Evolutionary conservation across 2,329 filamentous ascomycete species (phyloP), one percentile per base, ranked within the genome.

Genomic region (Aureobasidium leucospermi): DNA sequence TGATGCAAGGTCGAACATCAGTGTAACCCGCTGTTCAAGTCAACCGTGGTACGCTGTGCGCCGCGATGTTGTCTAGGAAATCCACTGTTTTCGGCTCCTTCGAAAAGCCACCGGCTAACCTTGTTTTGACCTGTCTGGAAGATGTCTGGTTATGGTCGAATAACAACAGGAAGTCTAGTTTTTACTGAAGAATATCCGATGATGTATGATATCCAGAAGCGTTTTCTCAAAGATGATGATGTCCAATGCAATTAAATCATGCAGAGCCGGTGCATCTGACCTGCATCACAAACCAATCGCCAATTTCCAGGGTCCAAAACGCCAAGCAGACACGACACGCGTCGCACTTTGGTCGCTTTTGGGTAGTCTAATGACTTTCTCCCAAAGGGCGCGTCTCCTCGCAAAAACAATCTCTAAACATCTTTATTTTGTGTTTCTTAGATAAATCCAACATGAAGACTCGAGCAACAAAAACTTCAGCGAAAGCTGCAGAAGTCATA

Each of bases 381-480:
- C 13, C 6, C 16, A 15, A 45, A 28, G 4, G 23, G 31, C 56
- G 56, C 56, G 56, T 59, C 47, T 31, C 19, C 31, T 46, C 32
- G 15, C 6, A 29, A 11, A 45, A 23, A 23, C 23, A 2, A 19
- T 16, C 39, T 29, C 29, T 28, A 16, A 52, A 19, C 39, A 58
- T 46, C 23, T 28, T 45, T 51, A 9, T 45, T 3, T 28, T 38
- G n/a, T 8, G 11, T n/a, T 36, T 47, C n/a, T n/a, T n/a, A n/a
- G n/a, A n/a, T n/a, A n/a, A 36, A 15, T 23, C 61, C 6, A 28
- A 5, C 11, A 70, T 70, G 68, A 69, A 67, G 56, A 71, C 68
- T 19, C 66, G 70, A 53, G 64, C 67, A 32, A 70, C 60, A 31
- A 66, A 60, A 69, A 68, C 43, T 38, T 60, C 46, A 39, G 5